Conservation (phyloP, 352 stramenopile genomes). For the Saprolegnia parasitica region DNA sequence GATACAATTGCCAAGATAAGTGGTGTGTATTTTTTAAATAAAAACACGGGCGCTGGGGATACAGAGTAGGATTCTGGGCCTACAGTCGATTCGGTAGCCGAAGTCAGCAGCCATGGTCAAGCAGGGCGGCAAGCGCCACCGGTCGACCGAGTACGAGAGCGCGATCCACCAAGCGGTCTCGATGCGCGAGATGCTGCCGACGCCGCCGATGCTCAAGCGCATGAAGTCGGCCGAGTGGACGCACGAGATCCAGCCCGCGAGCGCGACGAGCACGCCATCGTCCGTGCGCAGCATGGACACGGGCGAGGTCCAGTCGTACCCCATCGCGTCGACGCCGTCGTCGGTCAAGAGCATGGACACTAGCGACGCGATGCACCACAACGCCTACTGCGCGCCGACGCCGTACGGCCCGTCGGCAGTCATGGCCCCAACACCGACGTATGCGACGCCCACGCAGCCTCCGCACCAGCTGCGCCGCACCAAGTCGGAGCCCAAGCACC, state of each 20-base stretch:
- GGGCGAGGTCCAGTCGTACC: background rate
- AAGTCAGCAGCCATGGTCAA: slow-evolving; percentile 3
- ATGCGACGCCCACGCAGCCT: background rate
- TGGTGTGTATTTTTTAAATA: background rate
- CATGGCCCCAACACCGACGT: slow-evolving; percentile 17
- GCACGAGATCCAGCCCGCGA: slow-evolving; percentile 23
- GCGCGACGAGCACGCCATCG: slow-evolving; percentile 18
- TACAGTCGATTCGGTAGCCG: background rate
- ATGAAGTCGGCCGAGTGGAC: slow-evolving; percentile 23
- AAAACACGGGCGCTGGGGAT: background rate
- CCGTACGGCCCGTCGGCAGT: slow-evolving; percentile 20
- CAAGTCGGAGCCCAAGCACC: background rate
- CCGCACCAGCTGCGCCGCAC: background rate
- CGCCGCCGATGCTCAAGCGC: background rate
- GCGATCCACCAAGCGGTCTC: background rate
- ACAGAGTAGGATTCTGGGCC: background rate
- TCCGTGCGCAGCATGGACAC: background rate
- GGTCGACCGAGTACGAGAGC: background rate
- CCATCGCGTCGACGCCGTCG: background rate
- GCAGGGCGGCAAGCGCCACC: background rate
- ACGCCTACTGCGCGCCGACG: slow-evolving; percentile 19
- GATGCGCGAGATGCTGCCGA: background rate
- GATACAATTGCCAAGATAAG: slow-evolving; percentile 19
- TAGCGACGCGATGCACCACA: background rate
- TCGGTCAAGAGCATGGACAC: slow-evolving; percentile 10